Percentiles rank a stretch among this genome's conserved stretches.
Evolutionary conservation across 1,284 basidiomycete species (phyloP).

Genomic region (Ceratobasidium papillatum): DNA sequence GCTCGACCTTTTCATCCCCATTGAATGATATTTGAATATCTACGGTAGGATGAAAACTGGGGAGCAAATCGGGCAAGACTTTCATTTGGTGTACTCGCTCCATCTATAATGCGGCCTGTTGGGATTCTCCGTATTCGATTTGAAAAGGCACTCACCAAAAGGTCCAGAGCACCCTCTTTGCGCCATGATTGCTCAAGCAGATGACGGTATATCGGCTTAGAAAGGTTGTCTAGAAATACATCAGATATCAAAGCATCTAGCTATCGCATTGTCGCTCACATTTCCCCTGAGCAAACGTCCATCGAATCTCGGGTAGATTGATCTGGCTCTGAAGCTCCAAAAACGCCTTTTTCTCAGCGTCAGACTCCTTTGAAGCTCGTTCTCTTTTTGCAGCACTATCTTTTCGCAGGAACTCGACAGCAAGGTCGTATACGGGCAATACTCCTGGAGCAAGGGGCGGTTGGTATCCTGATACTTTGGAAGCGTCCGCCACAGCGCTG

Average conservation of each 20-base stretch:
- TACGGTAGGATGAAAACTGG: conserved; percentile 73
- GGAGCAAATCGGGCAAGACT: conserved; percentile 87
- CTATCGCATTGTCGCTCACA: conserved; percentile 58
- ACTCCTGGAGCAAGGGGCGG: conserved; percentile 71
- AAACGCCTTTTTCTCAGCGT: conserved; percentile 57
- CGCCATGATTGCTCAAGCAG: conserved; percentile 88
- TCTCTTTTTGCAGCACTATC: conserved; percentile 55
- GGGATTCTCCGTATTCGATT: not conserved
- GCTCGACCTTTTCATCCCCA: conserved; percentile 63
- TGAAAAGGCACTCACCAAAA: conserved; percentile 63
- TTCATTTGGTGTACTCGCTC: conserved; percentile 90
- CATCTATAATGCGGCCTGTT: conserved; percentile 65
- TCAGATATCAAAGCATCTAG: conserved; percentile 46
- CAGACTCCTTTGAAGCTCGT: conserved; percentile 58
- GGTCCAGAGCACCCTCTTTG: conserved; percentile 80
- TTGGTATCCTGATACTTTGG: not conserved
- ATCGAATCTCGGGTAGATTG: conserved; percentile 80
- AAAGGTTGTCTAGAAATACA: conserved; percentile 52
- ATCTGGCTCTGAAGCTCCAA: conserved; percentile 72
- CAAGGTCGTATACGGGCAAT: conserved; percentile 84
- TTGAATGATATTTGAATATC: conserved; percentile 74
- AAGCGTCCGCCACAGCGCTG: not conserved
- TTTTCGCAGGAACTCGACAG: conserved; percentile 68
- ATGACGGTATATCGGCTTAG: conserved; percentile 74
- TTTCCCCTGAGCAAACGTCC: conserved; percentile 78